Evolutionary conservation across 345 rosid species (phyloP), one percentile per base, ranked within the genome.

Genomic region (Bruguiera gymnorhiza): DNA sequence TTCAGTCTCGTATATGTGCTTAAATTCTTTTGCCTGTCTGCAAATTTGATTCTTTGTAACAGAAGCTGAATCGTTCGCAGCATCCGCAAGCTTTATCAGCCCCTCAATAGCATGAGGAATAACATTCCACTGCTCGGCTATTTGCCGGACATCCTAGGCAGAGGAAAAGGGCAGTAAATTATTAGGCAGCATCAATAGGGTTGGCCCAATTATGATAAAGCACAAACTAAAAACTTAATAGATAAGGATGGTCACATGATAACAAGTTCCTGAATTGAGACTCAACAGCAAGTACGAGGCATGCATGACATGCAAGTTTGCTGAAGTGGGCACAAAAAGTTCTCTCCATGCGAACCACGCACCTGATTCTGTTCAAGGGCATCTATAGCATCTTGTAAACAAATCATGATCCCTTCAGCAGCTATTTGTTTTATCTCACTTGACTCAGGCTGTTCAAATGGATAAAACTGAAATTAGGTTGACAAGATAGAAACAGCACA

Each of bases 351-450:
- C 70, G 50, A 70, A 67, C 9, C 24, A 57, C 4, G 74, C 73
- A 95, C 99, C 98, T 85, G 87, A 70, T 92, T 84, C 67, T 88
- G 89, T 61, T 83, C 89, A 53, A 95, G 88, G 75, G 86, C 79
- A 78, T 90, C 92, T 73, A 95, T 83, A 53, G 94, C 90, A 72
- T 92, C 98, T 78, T 88, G 96, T 72, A 95, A 87, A 73, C 98
- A 95, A 60, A 92, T 88, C 70, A 90, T 77, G 78, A 95, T 86
- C 73, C 99, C 98, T 80, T 86, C 85, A 23, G 94, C 88, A 63
- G 97, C 97, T 73, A 95, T 83, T 78, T 82, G 80, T 76, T 85
- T 87, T 53, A 90, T 83, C 81, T 92, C 92, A 11, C 83, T 83
- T 75, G 85, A 72, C 67, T 86, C 91, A 13, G 99, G 98, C 99